Percentiles rank a stretch among this genome's conserved stretches.
These are phyloP conservation scores for Fusarium globosum DNA, from an alignment of 2,329 filamentous ascomycete species.

Conservation along the genomic window DNA sequence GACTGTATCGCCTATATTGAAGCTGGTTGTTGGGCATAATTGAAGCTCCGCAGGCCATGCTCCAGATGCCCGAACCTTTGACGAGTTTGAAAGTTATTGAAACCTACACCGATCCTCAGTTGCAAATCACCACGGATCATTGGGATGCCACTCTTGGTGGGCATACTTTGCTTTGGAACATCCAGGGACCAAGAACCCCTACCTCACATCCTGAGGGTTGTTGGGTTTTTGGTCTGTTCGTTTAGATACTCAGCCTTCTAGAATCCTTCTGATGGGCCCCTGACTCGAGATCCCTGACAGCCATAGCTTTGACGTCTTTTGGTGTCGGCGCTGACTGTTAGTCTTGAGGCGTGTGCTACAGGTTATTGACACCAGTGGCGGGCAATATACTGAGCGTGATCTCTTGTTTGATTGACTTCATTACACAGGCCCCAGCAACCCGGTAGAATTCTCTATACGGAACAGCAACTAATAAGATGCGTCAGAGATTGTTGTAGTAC, in stretches of 20 bases:
- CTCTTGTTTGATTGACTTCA: slow-evolving; percentile 32
- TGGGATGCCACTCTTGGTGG: slow-evolving; percentile 11
- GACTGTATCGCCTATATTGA: slow-evolving; percentile 9
- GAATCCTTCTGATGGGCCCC: slow-evolving; percentile 40
- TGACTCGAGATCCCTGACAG: slow-evolving; percentile 31
- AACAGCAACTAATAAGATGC: slow-evolving; percentile 1
- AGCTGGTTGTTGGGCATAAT: not conserved
- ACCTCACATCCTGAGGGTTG: slow-evolving; percentile 16
- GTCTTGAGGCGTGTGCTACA: slow-evolving; percentile 25
- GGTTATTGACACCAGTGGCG: slow-evolving; percentile 26
- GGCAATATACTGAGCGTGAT: slow-evolving; percentile 7
- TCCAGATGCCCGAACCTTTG: not conserved
- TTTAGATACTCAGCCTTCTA: slow-evolving; percentile 41
- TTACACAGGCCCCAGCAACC: slow-evolving; percentile 16
- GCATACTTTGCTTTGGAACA: slow-evolving; percentile 6
- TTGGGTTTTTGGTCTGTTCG: slow-evolving; percentile 9
- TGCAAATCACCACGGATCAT: slow-evolving; percentile 8
- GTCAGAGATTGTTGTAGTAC: slow-evolving; percentile 12
- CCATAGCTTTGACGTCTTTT: slow-evolving; percentile 29
- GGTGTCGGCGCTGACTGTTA: slow-evolving; percentile 21
- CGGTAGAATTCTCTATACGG: slow-evolving; percentile 18
- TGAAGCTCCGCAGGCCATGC: not conserved
- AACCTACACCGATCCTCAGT: not conserved
- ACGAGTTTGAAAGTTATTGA: not conserved
- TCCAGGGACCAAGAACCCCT: slow-evolving; percentile 23